Evolutionary conservation across 2,329 filamentous ascomycete genomes (phyloP), one percentile per base, ranked within the genome.

Genomic region (Pseudonectria foliicola): DNA sequence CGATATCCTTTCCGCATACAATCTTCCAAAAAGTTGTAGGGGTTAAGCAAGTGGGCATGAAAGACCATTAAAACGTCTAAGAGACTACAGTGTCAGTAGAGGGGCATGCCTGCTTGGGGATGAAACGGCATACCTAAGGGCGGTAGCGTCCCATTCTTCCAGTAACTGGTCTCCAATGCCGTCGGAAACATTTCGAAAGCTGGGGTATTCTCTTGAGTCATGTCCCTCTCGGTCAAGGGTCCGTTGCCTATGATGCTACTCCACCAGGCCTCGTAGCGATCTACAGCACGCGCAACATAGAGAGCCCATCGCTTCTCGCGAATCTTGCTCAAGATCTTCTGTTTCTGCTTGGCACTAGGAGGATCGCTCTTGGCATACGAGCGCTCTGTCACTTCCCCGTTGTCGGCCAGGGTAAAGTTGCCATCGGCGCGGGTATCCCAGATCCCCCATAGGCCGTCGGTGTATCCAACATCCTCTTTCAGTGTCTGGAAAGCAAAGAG

Each of bases 21-120:
- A 14, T 53, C 50, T 32, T 52, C 49, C 3, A 49, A 24, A 4
- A 8, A 70, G 53, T 48, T 75, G 64, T 76, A 63, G 0, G 82
- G 82, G 40, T 85, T 85, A 2, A 86, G 67, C 67, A 82, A 75
- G 44, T 82, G 80, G 0, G 79, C 61, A 55, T 86, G 82, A 77
- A 79, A 85, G 0, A 85, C 77, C 76, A 86, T 78, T 10, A 86
- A 54, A 0, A 85, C 71, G 55, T 86, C 82, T 67, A 54, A 25
- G 7, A 4, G 1, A 2, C 8, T 21, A 21, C 3, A 4, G 3
- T 5, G 21, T 45, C 14, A 45, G 45, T 6, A 8, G 4, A 2
- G 29, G 2, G 10, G 16, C 5, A 21, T 21, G 18, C 18, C 8
- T 8, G 6, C 13, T 23, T 1, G 18, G 4, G 3, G 11, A 2